Evolutionary conservation across 2,329 filamentous ascomycete genomes (phyloP), one percentile per base, ranked within the genome.

Genomic region (Hypoxylon rubiginosum): DNA sequence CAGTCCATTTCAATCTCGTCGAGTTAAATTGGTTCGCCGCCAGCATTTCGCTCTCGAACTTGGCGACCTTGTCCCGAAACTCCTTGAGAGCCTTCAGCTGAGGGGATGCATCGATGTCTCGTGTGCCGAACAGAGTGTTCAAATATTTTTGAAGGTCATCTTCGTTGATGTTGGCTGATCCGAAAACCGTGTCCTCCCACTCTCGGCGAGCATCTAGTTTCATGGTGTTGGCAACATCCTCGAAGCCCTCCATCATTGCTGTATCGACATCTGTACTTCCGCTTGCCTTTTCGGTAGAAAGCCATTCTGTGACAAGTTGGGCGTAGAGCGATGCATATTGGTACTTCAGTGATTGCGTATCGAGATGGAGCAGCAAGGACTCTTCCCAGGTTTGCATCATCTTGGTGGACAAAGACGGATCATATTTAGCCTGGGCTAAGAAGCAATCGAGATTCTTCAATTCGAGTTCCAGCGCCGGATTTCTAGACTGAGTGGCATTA

Each of bases 231-330:
- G 79, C 80, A 10, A 84, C 69, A 8, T 78, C 74, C 39, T 83
- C 82, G 51, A 83, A 84, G 0, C 73, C 75, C 13, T 79, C 79
- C 1, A 72, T 67, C 72, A 78, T 77, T 5, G 74, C 67, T 6
- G 67, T 48, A 4, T 73, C 68, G 4, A 46, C 56, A 6, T 62
- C 60, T 4, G 53, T 63, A 10, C 17, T 34, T 6, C 19, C 73
- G 63, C 43, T 69, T 46, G 54, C 68, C 21, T 68, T 76, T 64
- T 75, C 75, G 0, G 74, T 70, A 0, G 78, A 79, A 0, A 84
- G 74, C 82, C 82, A 84, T 65, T 84, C 83, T 0, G 79, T 83
- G n/a, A 83, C 82, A 3, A 84, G 76, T 51, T 81, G 76, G 2
- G 80, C 82, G 46, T 84, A 84, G 2, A 84, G 75, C 8, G 79